Base-by-base conservation (phyloP, 345 rosid species). In the Citrus sp. region DNA sequence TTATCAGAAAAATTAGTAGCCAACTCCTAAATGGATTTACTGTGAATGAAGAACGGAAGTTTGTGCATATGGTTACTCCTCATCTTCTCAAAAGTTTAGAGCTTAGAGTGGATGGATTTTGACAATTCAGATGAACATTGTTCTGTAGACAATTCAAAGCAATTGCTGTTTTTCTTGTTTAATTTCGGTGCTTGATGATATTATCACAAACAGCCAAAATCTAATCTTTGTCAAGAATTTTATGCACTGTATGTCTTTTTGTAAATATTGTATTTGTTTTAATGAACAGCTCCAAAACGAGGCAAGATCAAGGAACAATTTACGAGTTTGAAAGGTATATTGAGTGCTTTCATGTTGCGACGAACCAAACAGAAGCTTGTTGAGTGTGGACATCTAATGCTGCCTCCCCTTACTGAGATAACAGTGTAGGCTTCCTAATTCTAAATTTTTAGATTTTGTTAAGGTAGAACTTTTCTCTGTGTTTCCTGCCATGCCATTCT, bases 361-460 rank as follows among this genome's bases (percentile, higher is more conserved):
- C 87, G 98, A 78, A 92, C 97, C 72, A 94, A 93, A 85, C 75
- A 91, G 68, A 81, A 85, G 85, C 98, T 93, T 58, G 85, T 93
- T 14, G 86, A 89, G 84, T 76, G 87, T 81, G 98, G 98, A 80
- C 84, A 84, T 85, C 80, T 94, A 76, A 88, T 81, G 67, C 67
- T 93, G 84, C 98, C 97, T 54, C 89, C 97, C 74, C 93, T 94
- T 77, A 92, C 97, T 69, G 97, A 94, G 86, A 83, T 93, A 58
- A 90, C 95, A 68, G 90, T 93, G 98, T 92, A 85, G 81, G 88
- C 77, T 75, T 19, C 49, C 25, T 74, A 30, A 65, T 70, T 71
- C 25, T n/a, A 69, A 68, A 71, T 59, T 42, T 72, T 72, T 32
- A 16, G 14, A 58, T 51, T 71, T 67, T 58, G 66, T 35, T 59